Percentiles rank a stretch among this genome's conserved stretches.
Evolutionary conservation across 1,284 basidiomycete genomes (phyloP).

Genomic region (Irpex rosettiformis): DNA sequence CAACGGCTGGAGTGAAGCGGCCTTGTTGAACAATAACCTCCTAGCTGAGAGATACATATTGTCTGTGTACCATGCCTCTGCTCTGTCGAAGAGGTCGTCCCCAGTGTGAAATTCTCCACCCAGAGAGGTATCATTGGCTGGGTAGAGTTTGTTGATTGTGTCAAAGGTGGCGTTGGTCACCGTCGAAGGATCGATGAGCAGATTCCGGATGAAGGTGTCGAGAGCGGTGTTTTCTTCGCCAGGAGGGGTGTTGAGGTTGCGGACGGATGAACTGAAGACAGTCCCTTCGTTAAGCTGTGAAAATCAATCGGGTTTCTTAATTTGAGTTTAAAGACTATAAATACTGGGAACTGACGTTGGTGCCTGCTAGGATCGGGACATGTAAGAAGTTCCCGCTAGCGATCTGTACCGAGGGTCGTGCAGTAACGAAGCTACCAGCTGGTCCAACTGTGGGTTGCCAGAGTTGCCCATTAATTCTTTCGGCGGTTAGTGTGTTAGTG

Average conservation of each 20-base stretch:
- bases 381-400: slow-evolving; percentile 47
- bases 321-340: no score
- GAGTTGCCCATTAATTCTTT: slow-evolving; percentile 49
- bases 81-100: slow-evolving; percentile 55
- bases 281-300: slow-evolving; percentile 51
- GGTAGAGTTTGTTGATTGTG: slow-evolving; percentile 39
- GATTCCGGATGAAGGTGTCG: slow-evolving; percentile 40
- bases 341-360: slow-evolving; percentile 51
- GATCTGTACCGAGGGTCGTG: slow-evolving; percentile 46
- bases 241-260: slow-evolving; percentile 34
- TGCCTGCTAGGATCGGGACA: slow-evolving; percentile 52
- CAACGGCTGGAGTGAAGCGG: slow-evolving; percentile 41
- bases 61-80: slow-evolving; percentile 52
- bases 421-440: slow-evolving; percentile 44
- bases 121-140: slow-evolving; percentile 41
- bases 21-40: slow-evolving; percentile 45
- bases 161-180: slow-evolving; percentile 38
- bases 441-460: slow-evolving; percentile 60
- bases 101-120: slow-evolving; percentile 55
- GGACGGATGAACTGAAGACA: slow-evolving; percentile 36
- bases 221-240: slow-evolving; percentile 38
- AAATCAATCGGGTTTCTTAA: not conserved
- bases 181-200: slow-evolving; percentile 48
- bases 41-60: slow-evolving; percentile 50
- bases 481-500: slow-evolving; percentile 42